Base-by-base conservation (phyloP, 305 asterid genomes). In the Fraxinus angustifolia region DNA sequence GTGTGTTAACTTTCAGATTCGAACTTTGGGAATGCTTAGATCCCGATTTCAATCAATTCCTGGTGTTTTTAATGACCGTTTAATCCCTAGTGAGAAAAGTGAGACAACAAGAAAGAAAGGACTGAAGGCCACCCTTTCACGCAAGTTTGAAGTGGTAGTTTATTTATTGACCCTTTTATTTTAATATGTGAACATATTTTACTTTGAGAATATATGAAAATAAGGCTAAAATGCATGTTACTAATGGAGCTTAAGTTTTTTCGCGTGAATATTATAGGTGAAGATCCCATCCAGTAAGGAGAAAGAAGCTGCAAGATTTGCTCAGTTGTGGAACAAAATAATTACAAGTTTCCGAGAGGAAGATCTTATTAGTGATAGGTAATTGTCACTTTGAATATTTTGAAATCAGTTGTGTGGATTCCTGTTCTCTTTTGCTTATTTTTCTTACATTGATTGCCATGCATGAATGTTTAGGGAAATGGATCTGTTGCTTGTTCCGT, bases 401-500 rank as follows among this genome's bases (percentile, higher is more conserved):
- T 38, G 76, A 81, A 76, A 68, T 31, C 36, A 67, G 48, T 80
- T 30, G 33, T 45, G 77, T 83, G 80, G 53, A 34, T 78, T 81
- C 1, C 11, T n/a, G 16, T 48, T 73, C 76, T 79, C 73, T 82
- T 58, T 62, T 45, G 58, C 74, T 77, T 77, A 56, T 33, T 42
- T 76, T 75, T 71, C 77, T 67, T 62, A 36, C 21, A 45, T 67
- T 53, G 65, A 53, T 50, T 75, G 80, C 82, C 65, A 78, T 90
- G 80, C 62, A 79, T 83, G 72, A 17, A 75, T 70, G 84, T 80
- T 42, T 85, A 96, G 99, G 96, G 99, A 96, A 88, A 96, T 93
- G 99, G 97, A 96, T 86, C 90, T 94, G 86, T 88, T 96, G 92
- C 97, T 96, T 85, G 99, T 96, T 86, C 99, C 99, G 23, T 96